Conservation (phyloP, 2,329 filamentous ascomycete species). For the Ceratocystiopsis brevicomis region DNA sequence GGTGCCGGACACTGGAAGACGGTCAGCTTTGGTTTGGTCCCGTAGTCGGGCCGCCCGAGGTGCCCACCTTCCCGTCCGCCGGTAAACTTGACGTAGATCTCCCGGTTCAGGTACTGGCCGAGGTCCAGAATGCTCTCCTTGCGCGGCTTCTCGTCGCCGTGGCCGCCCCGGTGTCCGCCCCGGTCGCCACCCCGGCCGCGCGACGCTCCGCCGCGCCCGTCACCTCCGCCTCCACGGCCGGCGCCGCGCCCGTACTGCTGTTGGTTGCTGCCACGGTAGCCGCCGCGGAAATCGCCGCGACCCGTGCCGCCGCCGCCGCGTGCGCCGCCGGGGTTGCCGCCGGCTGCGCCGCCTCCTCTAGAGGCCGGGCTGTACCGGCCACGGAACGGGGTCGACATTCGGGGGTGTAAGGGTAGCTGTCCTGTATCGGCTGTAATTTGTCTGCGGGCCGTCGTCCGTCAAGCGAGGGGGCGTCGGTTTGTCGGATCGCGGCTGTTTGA, state of each 20-base stretch:
- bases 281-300: constrained; percentile 2
- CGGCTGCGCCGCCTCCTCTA: constrained; percentile 5
- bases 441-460: too few relatives aligned
- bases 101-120: constrained; percentile 92
- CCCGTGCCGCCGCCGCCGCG: constrained; percentile 1
- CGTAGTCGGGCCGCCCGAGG: too few relatives aligned
- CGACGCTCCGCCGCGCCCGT: constrained; percentile 21
- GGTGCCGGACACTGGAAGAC: constrained; percentile 52
- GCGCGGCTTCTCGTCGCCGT: constrained; percentile 57
- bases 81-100: constrained; percentile 89
- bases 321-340: constrained; percentile 1
- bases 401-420: neutral
- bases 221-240: constrained; percentile 27
- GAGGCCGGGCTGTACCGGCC: constrained; percentile 9
- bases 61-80: constrained; percentile 69
- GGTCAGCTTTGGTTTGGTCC: neutral
- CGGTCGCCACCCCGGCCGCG: constrained; percentile 22
- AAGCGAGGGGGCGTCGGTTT: too few relatives aligned
- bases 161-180: constrained; percentile 14
- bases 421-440: neutral
- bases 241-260: constrained; percentile 9
- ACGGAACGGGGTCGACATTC: constrained; percentile 9
- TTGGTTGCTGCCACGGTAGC: neutral
- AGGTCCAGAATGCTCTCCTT: constrained; percentile 98
- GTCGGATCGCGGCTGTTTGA: too few relatives aligned